Percentiles rank a stretch among this genome's conserved stretches.
These are phyloP conservation scores for Casaregolazyma suthepensis DNA, from an alignment of 1,139 yeast species.

Conservation along the genomic window DNA sequence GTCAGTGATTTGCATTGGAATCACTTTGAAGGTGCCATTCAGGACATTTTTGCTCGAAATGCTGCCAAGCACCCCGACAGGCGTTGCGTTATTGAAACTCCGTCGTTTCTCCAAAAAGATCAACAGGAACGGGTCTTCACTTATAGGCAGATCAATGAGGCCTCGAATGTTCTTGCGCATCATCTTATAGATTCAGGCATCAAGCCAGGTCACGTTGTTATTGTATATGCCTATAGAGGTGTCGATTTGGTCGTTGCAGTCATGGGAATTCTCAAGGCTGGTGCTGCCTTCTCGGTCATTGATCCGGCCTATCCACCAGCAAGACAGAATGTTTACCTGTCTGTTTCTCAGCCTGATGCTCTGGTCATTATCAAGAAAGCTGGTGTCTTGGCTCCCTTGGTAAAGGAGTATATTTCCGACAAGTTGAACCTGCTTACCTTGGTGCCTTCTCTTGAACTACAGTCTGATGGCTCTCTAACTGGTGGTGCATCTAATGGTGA, in stretches of 20 bases:
- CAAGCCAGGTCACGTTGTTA: conserved; percentile 85
- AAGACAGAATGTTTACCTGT: conserved; percentile 85
- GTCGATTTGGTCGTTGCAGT: conserved; percentile 95
- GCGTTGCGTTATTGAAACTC: conserved; percentile 88
- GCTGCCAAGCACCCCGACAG: conserved; percentile 80
- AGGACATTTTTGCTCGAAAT: conserved; percentile 83
- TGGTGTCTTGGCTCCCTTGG: conserved; percentile 70
- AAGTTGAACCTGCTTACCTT: conserved; percentile 68
- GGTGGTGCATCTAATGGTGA: conserved; percentile 46
- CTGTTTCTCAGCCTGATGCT: conserved; percentile 91
- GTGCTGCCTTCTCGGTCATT: conserved; percentile 96
- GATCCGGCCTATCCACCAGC: conserved; percentile 99
- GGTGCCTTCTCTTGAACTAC: conserved; percentile 70
- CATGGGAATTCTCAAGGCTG: conserved; percentile 96
- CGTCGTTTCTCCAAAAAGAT: conserved; percentile 49
- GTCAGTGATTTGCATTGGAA: conserved; percentile 83
- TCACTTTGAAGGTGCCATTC: conserved; percentile 89
- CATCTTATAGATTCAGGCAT: conserved; percentile 77
- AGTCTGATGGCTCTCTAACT: conserved; percentile 65
- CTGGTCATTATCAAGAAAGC: conserved; percentile 87
- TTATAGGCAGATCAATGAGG: conserved; percentile 80
- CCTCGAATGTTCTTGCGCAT: conserved; percentile 93
- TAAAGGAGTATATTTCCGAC: conserved; percentile 63
- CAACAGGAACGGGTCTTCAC: conserved; percentile 66
- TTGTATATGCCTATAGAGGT: conserved; percentile 96